Conservation (phyloP, 495 filamentous ascomycete species). For the Aspergillus steynii region DNA sequence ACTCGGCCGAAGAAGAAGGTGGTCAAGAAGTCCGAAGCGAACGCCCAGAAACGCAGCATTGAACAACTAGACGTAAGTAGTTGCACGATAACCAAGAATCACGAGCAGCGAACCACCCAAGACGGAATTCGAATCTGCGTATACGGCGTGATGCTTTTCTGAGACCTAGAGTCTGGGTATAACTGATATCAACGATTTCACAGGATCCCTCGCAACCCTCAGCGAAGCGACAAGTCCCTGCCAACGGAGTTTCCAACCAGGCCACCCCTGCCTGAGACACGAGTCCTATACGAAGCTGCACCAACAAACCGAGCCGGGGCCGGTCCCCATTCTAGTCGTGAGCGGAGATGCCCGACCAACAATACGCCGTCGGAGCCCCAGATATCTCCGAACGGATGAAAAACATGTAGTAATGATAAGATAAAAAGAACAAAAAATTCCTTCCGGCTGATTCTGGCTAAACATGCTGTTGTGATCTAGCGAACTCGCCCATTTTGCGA, state of each 20-base stretch:
- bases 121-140: slow-evolving; percentile 24
- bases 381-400: slow-evolving; percentile 18
- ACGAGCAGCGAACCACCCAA: slow-evolving; percentile 17
- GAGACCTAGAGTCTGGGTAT: slow-evolving; percentile 28
- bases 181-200: slow-evolving; percentile 37
- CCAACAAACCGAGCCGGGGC: slow-evolving; percentile 30
- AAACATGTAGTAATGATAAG: slow-evolving; percentile 17
- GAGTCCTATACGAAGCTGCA: not conserved
- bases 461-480: slow-evolving; percentile 23
- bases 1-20: slow-evolving; percentile 63
- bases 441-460: slow-evolving; percentile 24
- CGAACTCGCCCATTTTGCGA: slow-evolving; percentile 17
- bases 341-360: slow-evolving; percentile 10
- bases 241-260: slow-evolving; percentile 30
- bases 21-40: slow-evolving; percentile 40
- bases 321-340: slow-evolving; percentile 31
- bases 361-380: slow-evolving; percentile 10
- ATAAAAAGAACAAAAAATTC: slow-evolving; percentile 4
- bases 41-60: slow-evolving; percentile 44
- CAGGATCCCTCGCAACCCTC: slow-evolving; percentile 35
- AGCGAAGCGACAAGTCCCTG: slow-evolving; percentile 43
- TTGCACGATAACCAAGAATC: slow-evolving; percentile 26
- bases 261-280: slow-evolving; percentile 38
- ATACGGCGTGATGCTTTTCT: slow-evolving; percentile 16
- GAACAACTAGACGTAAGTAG: slow-evolving; percentile 51